Base-by-base conservation (phyloP, 768 basidiomycete species). In the Boletus eberwhitei region DNA sequence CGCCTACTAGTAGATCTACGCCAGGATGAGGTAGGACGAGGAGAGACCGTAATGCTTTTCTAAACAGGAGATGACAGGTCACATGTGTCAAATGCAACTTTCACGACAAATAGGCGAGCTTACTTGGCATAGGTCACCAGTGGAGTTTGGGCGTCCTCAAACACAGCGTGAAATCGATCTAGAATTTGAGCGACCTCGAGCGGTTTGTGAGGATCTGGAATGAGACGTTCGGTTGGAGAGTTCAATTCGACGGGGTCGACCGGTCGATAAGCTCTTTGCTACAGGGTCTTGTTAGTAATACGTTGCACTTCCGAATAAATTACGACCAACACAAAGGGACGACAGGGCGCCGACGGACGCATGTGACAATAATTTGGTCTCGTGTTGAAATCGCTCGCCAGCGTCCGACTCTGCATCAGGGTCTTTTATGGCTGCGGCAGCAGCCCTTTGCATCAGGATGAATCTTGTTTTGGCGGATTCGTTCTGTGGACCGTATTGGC, bases 321-420 rank as follows among this genome's bases (percentile, higher is more conserved):
- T 16, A 19, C 5, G 38, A 85, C 93, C 74, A 63, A 96, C 93
- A 65, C 88, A 90, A 55, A 96, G 79, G 9, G 91, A 83, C n/a
- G 90, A 84, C 73, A 96, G 74, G 4, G 94, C 90, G 37, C 91
- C 87, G n/a, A 88, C 80, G 17, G 93, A 87, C 16, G 93, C 91
- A 62, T 85, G 77, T 0, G 91, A 93, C 29, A 97, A 73, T 50
- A 84, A 59, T 39, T 79, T 76, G 2, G 87, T 86, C 67, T 94
- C 93, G 37, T 79, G 78, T 58, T 83, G 80, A 61, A 89, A 86
- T 22, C 79, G 76, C 61, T 87, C 85, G 21, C 76, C 64, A 37
- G 78, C 76, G 40, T 80, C 76, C 17, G 73, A 71, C 52, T 83
- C 81, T 35, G 76, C 73, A 35, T 79, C 76, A 9, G 81, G 78